Base-by-base conservation (phyloP, 2,329 filamentous ascomycete species). In the Claviceps paspali region DNA sequence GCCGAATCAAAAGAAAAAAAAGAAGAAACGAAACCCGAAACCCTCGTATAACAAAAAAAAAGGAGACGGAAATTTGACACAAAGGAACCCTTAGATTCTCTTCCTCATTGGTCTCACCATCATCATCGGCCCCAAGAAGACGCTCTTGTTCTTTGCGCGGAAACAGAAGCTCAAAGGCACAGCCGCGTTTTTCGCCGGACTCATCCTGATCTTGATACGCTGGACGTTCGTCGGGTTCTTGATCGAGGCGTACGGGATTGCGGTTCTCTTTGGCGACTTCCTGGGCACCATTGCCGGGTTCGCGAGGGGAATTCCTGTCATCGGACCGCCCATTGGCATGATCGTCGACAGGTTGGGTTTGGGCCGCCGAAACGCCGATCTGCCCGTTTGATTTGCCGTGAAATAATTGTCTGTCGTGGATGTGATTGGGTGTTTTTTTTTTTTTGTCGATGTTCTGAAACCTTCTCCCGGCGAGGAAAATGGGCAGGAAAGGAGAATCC, bases 101-200 rank as follows among this genome's bases (percentile, higher is more conserved):
- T 96, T 98, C 70, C 76, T 98, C 38, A 84, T 94, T 64, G 91
- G 91, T 57, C 76, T 98, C 19, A 93, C 87, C 22, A 81, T 96
- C 41, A 92, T 96, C 51, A 94, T 98, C 62, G 91, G 91, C 30
- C 73, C 84, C 18, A 73, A 82, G 58, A 95, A 95, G 57, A 96
- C 91, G 0, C 67, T 88, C 45, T 68, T 82, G 55, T 98, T 98
- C 76, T 98, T 98, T 67, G 83, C 86, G 36, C 81, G 91, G 43
- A 79, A 78, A 49, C 85, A 95, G 56, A 98, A 98, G 61, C 74
- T 84, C 51, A 86, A 86, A 54, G 91, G 91, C 45, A 95, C 85
- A 1, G 79, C 78, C 4, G 87, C 87, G 12, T 98, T 98, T 63
- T 79, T 82, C 50, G 64, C 67, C 3, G 91, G 91, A 11, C 80